Evolutionary conservation across 2,329 filamentous ascomycete genomes (phyloP).

Genomic region (Sordariomycetes sp.): DNA sequence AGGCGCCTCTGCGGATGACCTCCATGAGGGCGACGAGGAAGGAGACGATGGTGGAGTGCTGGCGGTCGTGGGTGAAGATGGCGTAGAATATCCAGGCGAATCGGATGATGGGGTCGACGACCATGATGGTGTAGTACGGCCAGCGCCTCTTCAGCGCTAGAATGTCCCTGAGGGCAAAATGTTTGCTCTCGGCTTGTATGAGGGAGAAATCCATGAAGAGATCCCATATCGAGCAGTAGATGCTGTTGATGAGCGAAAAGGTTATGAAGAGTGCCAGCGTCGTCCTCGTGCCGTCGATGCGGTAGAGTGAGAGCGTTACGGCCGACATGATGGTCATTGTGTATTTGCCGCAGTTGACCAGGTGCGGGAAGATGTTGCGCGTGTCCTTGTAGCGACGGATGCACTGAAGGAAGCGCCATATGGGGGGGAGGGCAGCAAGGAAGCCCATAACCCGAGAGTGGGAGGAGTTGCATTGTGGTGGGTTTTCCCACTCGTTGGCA

Average conservation of each 20-base stretch:
- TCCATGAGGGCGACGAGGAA: conserved; percentile 75
- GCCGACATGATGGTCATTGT: conserved; percentile 73
- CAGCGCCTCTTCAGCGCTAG: conserved; percentile 70
- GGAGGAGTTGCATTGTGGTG: conserved; percentile 72
- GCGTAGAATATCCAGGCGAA: conserved; percentile 95
- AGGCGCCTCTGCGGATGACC: conserved; percentile 76
- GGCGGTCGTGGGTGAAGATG: conserved; percentile 68
- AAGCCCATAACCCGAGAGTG: conserved; percentile 81
- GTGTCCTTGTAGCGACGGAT: conserved; percentile 84
- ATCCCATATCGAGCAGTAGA: conserved; percentile 89
- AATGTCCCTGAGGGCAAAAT: conserved; percentile 64
- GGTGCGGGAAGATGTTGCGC: conserved; percentile 78
- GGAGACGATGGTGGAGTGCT: conserved; percentile 75
- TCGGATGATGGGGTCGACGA: conserved; percentile 73
- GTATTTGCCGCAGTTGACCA: conserved; percentile 91
- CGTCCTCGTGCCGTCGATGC: conserved; percentile 51
- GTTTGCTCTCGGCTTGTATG: conserved; percentile 64
- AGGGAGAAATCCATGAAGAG: conserved; percentile 93
- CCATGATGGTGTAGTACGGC: conserved; percentile 81
- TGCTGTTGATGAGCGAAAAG: conserved; percentile 70
- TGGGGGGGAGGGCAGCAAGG: conserved; percentile 70
- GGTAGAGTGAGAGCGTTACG: conserved; percentile 71
- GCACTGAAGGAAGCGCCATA: conserved; percentile 89
- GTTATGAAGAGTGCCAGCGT: conserved; percentile 67
- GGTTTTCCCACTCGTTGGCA: conserved; percentile 64